These are phyloP conservation scores for Tuber indicum DNA, from an alignment of 495 filamentous ascomycete species.

Conservation along the genomic window DNA sequence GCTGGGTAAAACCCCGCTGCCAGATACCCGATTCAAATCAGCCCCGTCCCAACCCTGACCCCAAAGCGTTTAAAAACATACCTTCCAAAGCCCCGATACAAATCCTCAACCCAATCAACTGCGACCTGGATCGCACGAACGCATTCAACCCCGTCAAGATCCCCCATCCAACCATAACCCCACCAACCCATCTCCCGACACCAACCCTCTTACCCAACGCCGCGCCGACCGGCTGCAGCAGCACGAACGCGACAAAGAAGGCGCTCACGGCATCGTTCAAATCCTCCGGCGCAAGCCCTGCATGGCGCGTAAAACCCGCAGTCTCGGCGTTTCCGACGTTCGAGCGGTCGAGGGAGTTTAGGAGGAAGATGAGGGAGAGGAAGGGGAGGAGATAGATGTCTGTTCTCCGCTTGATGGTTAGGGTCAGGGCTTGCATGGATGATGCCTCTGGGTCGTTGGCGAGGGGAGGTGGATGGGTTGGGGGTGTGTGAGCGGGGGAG, in stretches of 20 bases:
- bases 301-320: conserved; percentile 49
- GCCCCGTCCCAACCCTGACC: conserved; percentile 26
- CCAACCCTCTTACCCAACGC: conserved; percentile 52
- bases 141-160: conserved; percentile 47
- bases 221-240: conserved; percentile 52
- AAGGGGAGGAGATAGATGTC: conserved; percentile 51
- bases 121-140: conserved; percentile 44
- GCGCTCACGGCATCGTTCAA: conserved; percentile 52
- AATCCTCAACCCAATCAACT: conserved; percentile 45
- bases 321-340: conserved; percentile 54
- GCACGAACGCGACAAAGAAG: conserved; percentile 55
- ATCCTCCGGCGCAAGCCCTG: conserved; percentile 46
- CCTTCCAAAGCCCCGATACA: conserved; percentile 46
- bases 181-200: conserved; percentile 51
- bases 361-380: conserved; percentile 50
- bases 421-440: conserved; percentile 12
- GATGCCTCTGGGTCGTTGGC: not conserved
- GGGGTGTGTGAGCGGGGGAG: not conserved
- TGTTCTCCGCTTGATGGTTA: conserved; percentile 21
- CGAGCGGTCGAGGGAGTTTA: conserved; percentile 51
- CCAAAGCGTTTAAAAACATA: conserved; percentile 12
- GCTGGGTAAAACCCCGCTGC: conserved; percentile 52
- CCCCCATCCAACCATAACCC: conserved; percentile 54
- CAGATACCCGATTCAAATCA: conserved; percentile 23
- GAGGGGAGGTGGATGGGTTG: not conserved